phyloP scores from a whole-genome alignment of 441 rosid species.

The Aleurites moluccanus region DNA sequence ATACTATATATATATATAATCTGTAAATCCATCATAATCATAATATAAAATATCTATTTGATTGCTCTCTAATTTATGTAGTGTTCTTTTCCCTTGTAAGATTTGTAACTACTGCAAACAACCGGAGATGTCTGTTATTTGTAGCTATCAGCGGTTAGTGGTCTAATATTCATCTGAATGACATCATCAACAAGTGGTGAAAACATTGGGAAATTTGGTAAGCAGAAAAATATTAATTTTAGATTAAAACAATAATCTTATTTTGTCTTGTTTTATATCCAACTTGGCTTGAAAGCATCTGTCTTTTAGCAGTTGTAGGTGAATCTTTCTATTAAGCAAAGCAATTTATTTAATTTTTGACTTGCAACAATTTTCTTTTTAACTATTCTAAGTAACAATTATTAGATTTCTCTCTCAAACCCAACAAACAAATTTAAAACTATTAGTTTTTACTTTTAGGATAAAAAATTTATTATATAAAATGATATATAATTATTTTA shows the following conservation, averaged over 20 bases:
- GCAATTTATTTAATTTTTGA: conserved; percentile 8
- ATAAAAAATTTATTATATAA: too few species aligned
- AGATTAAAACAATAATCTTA: not conserved
- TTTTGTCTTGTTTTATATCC: not conserved
- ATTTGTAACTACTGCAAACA: not conserved
- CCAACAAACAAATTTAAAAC: not conserved
- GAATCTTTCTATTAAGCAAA: conserved; percentile 24
- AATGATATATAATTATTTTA: too few species aligned
- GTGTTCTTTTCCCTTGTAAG: too few species aligned
- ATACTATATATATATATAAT: too few species aligned
- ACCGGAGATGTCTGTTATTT: conserved; percentile 7
- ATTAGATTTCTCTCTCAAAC: not conserved
- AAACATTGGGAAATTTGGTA: not conserved
- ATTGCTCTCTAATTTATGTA: too few species aligned
- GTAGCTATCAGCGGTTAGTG: conserved; percentile 18
- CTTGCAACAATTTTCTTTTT: not conserved
- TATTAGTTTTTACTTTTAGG: too few species aligned
- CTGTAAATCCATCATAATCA: too few species aligned
- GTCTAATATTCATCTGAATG: not conserved
- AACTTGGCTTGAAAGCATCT: conserved; percentile 35
- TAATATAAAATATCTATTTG: too few species aligned
- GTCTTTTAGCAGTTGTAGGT: conserved; percentile 16
- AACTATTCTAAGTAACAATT: not conserved
- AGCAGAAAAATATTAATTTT: conserved; percentile 1
- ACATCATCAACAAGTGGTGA: not conserved